Percentiles rank a stretch among this genome's conserved stretches.
phyloP scores from a whole-genome alignment of 371 early-diverging fungal species.

The Mucor ambiguus region DNA sequence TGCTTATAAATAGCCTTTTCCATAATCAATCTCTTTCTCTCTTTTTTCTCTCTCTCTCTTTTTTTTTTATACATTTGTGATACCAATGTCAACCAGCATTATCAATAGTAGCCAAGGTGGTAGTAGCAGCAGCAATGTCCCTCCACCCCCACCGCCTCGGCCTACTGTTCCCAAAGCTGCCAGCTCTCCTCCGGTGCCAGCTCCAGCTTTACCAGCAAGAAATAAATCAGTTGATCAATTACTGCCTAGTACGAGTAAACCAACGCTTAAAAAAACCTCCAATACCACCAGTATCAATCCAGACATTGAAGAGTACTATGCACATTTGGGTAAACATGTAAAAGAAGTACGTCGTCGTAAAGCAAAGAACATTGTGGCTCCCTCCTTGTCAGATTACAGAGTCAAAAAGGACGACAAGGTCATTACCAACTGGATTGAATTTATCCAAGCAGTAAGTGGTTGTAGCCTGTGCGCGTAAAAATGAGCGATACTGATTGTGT shows the following conservation, averaged over 20 bases:
- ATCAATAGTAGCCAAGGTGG: not conserved
- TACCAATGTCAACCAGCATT: not conserved
- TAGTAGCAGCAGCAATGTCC: not conserved
- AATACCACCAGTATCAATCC: not conserved
- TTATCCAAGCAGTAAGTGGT: constrained; percentile 28
- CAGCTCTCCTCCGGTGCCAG: not conserved
- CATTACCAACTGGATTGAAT: constrained; percentile 29
- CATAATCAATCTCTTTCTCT: not conserved
- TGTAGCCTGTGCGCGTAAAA: not conserved
- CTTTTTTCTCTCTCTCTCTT: not conserved
- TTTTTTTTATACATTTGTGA: not conserved
- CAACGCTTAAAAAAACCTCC: not conserved
- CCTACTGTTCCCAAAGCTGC: not conserved
- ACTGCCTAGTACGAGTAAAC: not conserved
- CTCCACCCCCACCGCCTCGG: not conserved
- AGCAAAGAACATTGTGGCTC: constrained; percentile 7
- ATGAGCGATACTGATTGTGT: not conserved
- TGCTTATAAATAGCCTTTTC: not conserved
- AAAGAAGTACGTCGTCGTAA: constrained; percentile 29
- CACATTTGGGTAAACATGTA: constrained; percentile 38
- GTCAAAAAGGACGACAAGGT: constrained; percentile 13
- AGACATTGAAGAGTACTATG: constrained; percentile 18
- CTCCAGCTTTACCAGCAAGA: constrained; percentile 10
- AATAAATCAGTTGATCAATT: constrained; percentile 11
- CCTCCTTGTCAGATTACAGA: constrained; percentile 23